A percentile compares a stretch with the other conserved stretches of the same genome.
These are phyloP conservation scores for Umbelopsis ramanniana DNA, from an alignment of 192 early-diverging fungal species.

Conservation along the genomic window DNA sequence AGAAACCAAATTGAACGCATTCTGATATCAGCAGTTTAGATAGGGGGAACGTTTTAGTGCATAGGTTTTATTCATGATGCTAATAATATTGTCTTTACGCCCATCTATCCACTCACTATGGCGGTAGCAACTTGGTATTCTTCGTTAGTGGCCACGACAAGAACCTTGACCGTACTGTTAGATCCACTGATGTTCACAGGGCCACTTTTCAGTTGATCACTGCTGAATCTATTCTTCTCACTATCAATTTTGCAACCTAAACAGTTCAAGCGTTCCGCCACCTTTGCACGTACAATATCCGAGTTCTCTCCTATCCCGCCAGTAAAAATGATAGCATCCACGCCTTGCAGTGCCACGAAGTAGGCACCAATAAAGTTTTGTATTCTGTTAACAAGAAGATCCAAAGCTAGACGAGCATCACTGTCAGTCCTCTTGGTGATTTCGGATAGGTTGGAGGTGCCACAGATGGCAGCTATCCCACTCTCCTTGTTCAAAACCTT, in stretches of 20 bases:
- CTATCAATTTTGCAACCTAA: neutral
- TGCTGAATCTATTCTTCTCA: neutral
- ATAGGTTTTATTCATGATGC: no score
- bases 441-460: constrained; percentile 39
- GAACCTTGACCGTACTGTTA: neutral
- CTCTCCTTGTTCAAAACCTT: constrained; percentile 44
- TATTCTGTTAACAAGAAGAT: constrained; percentile 48
- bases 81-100: no score
- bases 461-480: constrained; percentile 45
- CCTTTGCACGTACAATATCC: neutral
- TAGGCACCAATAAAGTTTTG: constrained; percentile 48
- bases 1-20: no score
- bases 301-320: constrained; percentile 52
- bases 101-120: neutral
- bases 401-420: constrained; percentile 40
- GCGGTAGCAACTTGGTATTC: constrained; percentile 14
- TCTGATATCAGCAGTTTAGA: no score
- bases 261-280: neutral
- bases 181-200: constrained; percentile 2
- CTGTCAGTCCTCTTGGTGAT: constrained; percentile 26
- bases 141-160: constrained; percentile 12
- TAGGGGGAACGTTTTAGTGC: no score
- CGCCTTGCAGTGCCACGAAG: constrained; percentile 36
- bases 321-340: constrained; percentile 42
- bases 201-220: neutral